Percentiles rank a stretch among this genome's conserved stretches.
Conservation (phyloP, 768 basidiomycete genomes). For the Leucocoprinus sp. region DNA sequence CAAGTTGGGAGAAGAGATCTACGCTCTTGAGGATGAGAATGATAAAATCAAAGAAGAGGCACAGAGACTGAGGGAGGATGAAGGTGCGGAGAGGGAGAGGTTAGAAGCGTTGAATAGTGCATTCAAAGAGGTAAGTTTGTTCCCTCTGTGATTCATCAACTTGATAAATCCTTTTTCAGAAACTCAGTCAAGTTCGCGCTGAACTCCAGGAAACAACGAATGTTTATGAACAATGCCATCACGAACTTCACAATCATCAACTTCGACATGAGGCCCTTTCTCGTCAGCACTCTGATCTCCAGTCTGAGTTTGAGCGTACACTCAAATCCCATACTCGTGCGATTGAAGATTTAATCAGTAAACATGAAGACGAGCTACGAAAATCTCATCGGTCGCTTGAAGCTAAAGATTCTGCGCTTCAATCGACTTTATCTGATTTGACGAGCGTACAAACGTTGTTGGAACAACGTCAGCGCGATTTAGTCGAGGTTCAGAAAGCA, state of each 20-base stretch:
- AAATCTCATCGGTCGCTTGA: conserved; percentile 58
- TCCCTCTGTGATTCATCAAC: not conserved
- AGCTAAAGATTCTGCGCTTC: conserved; percentile 60
- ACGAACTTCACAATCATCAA: conserved; percentile 61
- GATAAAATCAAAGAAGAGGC: conserved; percentile 14
- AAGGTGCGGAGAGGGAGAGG: conserved; percentile 58
- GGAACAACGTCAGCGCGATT: conserved; percentile 65
- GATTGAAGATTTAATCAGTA: conserved; percentile 49
- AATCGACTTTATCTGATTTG: conserved; percentile 55
- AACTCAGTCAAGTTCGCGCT: conserved; percentile 54
- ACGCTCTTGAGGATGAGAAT: conserved; percentile 79
- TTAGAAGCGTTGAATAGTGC: conserved; percentile 59
- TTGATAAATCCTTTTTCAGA: conserved; percentile 33
- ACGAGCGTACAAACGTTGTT: conserved; percentile 57
- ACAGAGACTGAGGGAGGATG: conserved; percentile 52
- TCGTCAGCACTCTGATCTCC: conserved; percentile 63
- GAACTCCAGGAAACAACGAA: conserved; percentile 61
- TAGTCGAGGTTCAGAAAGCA: conserved; percentile 62
- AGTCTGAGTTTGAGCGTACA: conserved; percentile 52
- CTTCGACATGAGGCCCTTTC: conserved; percentile 73
- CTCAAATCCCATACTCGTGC: conserved; percentile 45
- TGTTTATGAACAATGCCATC: conserved; percentile 52
- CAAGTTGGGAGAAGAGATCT: conserved; percentile 72
- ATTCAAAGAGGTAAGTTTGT: conserved; percentile 65
- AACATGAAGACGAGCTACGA: conserved; percentile 54